These are phyloP conservation scores for Blastocystis sp. DNA, from an alignment of 352 stramenopile genomes.

Conservation along the genomic window DNA sequence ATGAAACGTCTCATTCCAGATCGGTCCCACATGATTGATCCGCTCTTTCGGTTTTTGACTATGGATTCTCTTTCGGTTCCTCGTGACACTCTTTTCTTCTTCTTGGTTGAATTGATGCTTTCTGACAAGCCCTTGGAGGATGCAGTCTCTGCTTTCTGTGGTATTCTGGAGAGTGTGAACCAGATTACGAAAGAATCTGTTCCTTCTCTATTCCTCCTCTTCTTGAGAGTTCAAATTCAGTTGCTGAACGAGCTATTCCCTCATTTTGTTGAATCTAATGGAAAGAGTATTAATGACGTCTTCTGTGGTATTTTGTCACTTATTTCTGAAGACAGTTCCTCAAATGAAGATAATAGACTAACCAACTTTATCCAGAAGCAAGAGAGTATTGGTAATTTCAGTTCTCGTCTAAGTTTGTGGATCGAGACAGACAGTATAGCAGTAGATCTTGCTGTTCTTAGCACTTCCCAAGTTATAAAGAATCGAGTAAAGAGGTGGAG, in stretches of 20 bases:
- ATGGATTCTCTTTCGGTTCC: background rate
- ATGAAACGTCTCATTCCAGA: background rate
- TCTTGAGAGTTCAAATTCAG: constrained; percentile 55
- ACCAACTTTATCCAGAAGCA: background rate
- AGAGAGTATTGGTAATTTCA: constrained; percentile 4
- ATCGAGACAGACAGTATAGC: background rate
- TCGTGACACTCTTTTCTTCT: background rate
- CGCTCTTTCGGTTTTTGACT: background rate
- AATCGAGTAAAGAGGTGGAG: background rate
- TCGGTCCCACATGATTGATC: background rate
- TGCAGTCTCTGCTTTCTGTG: background rate
- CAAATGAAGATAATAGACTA: background rate
- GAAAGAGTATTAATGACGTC: background rate
- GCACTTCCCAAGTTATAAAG: background rate
- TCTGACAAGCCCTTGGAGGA: background rate
- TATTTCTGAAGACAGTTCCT: background rate
- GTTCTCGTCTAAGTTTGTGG: constrained; percentile 50
- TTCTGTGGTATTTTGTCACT: background rate
- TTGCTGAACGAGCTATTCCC: constrained; percentile 64
- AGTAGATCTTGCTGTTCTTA: background rate
- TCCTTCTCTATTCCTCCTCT: background rate
- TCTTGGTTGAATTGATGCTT: background rate
- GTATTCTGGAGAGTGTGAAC: background rate
- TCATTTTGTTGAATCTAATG: constrained; percentile 62
- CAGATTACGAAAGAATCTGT: background rate